These are phyloP conservation scores for Polyplosphaeria fusca DNA, from an alignment of 495 filamentous ascomycete genomes.

Conservation along the genomic window DNA sequence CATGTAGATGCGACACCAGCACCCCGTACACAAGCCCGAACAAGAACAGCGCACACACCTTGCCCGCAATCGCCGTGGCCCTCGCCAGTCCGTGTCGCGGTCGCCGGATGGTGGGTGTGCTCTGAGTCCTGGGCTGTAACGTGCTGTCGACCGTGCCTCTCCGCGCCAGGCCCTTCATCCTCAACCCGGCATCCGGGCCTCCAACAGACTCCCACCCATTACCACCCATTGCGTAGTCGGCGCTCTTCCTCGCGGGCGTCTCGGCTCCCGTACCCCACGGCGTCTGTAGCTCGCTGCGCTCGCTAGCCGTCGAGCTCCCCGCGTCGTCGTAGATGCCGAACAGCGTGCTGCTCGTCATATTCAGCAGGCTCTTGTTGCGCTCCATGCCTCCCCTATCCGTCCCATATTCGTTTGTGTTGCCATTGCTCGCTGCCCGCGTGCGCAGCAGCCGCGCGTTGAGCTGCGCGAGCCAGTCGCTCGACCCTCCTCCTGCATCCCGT, in stretches of 20 bases:
- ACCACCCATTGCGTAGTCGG: neutral
- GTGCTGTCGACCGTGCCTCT: conserved; percentile 2
- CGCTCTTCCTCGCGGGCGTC: conserved; percentile 48
- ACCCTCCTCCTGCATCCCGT: too few species aligned
- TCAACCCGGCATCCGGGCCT: conserved; percentile 20
- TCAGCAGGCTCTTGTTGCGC: conserved; percentile 73
- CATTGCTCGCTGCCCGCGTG: conserved; percentile 14
- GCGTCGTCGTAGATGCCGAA: conserved; percentile 84
- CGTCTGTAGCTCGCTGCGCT: conserved; percentile 46
- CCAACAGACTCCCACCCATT: conserved; percentile 22
- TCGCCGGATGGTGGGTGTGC: neutral
- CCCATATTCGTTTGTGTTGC: neutral
- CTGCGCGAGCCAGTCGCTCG: conserved; percentile 27
- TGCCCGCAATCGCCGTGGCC: conserved; percentile 51
- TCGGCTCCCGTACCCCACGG: conserved; percentile 73
- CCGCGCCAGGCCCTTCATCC: conserved; percentile 1
- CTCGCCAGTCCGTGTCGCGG: conserved; percentile 22
- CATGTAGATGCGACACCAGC: conserved; percentile 78
- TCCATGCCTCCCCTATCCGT: conserved; percentile 15
- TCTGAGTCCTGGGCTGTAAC: neutral
- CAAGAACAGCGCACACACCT: conserved; percentile 66
- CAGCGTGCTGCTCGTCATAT: conserved; percentile 84
- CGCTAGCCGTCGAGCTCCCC: conserved; percentile 47
- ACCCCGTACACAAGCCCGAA: conserved; percentile 83
- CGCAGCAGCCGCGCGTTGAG: conserved; percentile 29